phyloP scores from a whole-genome alignment of 345 rosid genomes.

The Eucalyptus erythrocorys region DNA sequence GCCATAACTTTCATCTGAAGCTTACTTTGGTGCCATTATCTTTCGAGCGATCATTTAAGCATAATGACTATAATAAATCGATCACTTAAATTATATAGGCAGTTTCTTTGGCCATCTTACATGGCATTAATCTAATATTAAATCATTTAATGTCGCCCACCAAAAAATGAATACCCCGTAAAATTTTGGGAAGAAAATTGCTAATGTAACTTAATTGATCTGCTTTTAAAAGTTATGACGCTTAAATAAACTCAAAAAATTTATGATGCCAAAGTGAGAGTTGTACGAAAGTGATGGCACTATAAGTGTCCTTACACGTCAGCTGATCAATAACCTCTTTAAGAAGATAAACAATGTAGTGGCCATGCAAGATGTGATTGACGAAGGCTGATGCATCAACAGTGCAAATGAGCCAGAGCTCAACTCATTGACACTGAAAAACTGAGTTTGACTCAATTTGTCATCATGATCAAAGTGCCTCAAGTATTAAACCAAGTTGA shows the following conservation, averaged over 20 bases:
- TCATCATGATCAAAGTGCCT: neutral
- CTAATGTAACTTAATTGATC: neutral
- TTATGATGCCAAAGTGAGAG: neutral
- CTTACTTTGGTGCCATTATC: neutral
- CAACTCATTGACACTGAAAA: neutral
- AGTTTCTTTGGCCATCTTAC: neutral
- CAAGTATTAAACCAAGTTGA: neutral
- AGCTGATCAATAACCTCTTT: neutral
- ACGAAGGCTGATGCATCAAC: neutral
- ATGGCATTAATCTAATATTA: neutral
- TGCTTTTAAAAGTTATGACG: neutral
- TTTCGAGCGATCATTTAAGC: neutral
- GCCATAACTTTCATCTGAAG: neutral
- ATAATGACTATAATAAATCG: neutral
- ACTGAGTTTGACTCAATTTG: neutral
- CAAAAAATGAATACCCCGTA: neutral
- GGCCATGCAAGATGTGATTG: neutral
- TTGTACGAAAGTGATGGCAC: neutral
- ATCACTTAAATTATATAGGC: neutral
- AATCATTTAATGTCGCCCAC: neutral
- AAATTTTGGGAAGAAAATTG: neutral
- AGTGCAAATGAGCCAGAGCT: neutral
- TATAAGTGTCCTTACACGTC: neutral
- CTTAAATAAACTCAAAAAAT: neutral
- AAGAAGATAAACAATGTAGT: neutral